These are phyloP conservation scores for Sporodiniella umbellata DNA, from an alignment of 371 early-diverging fungal species.

Conservation along the genomic window DNA sequence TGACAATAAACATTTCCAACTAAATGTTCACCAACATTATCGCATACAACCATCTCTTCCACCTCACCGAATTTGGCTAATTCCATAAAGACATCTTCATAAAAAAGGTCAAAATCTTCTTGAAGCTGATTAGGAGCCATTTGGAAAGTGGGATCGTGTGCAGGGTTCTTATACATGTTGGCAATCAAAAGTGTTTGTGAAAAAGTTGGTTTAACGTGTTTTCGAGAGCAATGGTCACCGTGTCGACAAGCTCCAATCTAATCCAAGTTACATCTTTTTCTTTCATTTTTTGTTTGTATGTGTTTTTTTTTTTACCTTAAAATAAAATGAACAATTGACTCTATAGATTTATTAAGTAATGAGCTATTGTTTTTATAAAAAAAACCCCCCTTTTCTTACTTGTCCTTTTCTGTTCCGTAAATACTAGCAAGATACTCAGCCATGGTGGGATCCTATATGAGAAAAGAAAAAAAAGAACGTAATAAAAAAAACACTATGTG, in stretches of 20 bases:
- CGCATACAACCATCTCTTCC: slow-evolving; percentile 94
- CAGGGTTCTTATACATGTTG: slow-evolving; percentile 95
- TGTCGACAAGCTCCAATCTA: slow-evolving; percentile 97
- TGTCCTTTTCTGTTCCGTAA: slow-evolving; percentile 95
- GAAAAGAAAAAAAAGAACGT: not conserved
- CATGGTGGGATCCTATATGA: slow-evolving; percentile 40
- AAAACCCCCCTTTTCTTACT: slow-evolving; percentile 61
- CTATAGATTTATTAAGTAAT: slow-evolving; percentile 32
- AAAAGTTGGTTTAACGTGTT: slow-evolving; percentile 95
- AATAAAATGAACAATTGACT: slow-evolving; percentile 98
- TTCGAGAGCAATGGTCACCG: slow-evolving; percentile 96
- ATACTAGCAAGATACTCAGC: slow-evolving; percentile 90
- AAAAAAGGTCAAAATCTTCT: slow-evolving; percentile 94
- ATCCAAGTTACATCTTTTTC: not conserved
- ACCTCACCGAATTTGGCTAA: slow-evolving; percentile 95
- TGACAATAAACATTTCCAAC: slow-evolving; percentile 97
- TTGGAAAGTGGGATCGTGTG: slow-evolving; percentile 71
- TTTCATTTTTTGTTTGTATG: not conserved
- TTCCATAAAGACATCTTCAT: slow-evolving; percentile 95
- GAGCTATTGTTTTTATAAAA: no score
- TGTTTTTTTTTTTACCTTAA: slow-evolving; percentile 59
- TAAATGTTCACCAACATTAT: slow-evolving; percentile 98
- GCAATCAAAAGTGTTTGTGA: slow-evolving; percentile 92
- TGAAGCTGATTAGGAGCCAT: slow-evolving; percentile 79
- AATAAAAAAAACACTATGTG: no score